Evolutionary conservation across 2,329 filamentous ascomycete species (phyloP).

Genomic region (Pseudogymnoascus sp.): DNA sequence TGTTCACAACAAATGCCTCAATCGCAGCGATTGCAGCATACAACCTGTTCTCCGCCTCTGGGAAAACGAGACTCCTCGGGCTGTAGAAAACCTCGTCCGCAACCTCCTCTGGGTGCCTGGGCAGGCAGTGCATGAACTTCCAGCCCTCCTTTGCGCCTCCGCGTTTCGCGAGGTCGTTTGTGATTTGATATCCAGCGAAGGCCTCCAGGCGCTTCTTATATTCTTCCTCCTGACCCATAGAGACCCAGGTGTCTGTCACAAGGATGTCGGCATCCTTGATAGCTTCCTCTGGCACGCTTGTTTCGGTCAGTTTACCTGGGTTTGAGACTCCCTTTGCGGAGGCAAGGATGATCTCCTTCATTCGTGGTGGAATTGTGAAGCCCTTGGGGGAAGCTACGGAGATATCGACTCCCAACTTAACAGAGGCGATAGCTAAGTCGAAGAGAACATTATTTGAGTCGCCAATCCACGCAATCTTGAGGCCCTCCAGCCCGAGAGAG

Average conservation of each 20-base stretch:
- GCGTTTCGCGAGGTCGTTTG: conserved; percentile 70
- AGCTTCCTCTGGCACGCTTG: conserved; percentile 71
- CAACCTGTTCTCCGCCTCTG: conserved; percentile 87
- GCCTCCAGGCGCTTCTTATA: conserved; percentile 66
- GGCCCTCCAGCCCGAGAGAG: conserved; percentile 62
- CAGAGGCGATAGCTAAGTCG: conserved; percentile 79
- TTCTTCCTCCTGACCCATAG: conserved; percentile 95
- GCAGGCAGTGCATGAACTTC: conserved; percentile 99
- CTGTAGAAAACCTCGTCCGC: conserved; percentile 92
- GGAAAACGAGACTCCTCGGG: conserved; percentile 77
- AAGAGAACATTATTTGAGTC: conserved; percentile 97
- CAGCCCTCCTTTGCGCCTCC: conserved; percentile 82
- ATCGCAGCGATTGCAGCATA: conserved; percentile 85
- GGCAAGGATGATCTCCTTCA: conserved; percentile 64
- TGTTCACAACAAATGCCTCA: conserved; percentile 90
- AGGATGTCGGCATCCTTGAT: conserved; percentile 81
- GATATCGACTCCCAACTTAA: conserved; percentile 82
- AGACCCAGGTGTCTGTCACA: conserved; percentile 96
- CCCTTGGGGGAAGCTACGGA: conserved; percentile 79
- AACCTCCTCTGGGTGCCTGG: conserved; percentile 87
- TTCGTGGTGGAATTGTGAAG: conserved; percentile 71
- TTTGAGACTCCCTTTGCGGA: conserved; percentile 50
- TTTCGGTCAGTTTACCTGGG: conserved; percentile 65
- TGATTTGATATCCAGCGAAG: conserved; percentile 89
- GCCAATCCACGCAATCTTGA: conserved; percentile 93